These are phyloP conservation scores for Citrus glauca DNA, from an alignment of 345 rosid genomes.

Conservation along the genomic window DNA sequence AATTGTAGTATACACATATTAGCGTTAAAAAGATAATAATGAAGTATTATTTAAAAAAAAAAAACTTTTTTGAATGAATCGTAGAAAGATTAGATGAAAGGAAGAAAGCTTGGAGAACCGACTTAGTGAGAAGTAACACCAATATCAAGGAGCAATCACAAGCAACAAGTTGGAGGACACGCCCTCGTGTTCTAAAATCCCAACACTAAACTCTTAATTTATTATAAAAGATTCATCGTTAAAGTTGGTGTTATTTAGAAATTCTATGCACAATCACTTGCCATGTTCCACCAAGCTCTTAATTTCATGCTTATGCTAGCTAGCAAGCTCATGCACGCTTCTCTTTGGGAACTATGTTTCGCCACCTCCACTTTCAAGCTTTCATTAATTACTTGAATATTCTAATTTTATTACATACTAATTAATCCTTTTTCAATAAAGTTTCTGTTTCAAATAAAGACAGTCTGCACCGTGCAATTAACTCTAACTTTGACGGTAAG, in stretches of 20 bases:
- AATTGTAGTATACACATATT: too few relatives aligned
- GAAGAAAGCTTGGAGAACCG: not conserved
- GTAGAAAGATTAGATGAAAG: not conserved
- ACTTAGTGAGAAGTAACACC: conserved; percentile 5
- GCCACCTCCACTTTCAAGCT: not conserved
- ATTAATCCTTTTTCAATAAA: too few relatives aligned
- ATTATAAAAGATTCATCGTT: not conserved
- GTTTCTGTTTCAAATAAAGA: not conserved
- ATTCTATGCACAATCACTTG: conserved; percentile 34
- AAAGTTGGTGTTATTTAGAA: conserved; percentile 19
- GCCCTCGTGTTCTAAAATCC: conserved; percentile 22
- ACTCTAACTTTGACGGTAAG: not conserved
- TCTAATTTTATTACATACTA: not conserved
- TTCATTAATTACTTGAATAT: not conserved
- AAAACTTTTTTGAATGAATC: too few relatives aligned
- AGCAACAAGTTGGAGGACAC: conserved; percentile 21
- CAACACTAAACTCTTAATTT: not conserved
- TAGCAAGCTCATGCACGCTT: not conserved
- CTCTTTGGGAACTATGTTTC: conserved; percentile 27
- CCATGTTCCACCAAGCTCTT: conserved; percentile 32
- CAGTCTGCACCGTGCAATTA: not conserved
- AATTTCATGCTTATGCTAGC: conserved; percentile 27
- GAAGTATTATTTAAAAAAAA: too few relatives aligned
- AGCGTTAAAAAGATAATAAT: too few relatives aligned
- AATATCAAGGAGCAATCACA: conserved; percentile 20